Conservation (phyloP, 495 filamentous ascomycete species). For the Tuber umbilicatum region DNA sequence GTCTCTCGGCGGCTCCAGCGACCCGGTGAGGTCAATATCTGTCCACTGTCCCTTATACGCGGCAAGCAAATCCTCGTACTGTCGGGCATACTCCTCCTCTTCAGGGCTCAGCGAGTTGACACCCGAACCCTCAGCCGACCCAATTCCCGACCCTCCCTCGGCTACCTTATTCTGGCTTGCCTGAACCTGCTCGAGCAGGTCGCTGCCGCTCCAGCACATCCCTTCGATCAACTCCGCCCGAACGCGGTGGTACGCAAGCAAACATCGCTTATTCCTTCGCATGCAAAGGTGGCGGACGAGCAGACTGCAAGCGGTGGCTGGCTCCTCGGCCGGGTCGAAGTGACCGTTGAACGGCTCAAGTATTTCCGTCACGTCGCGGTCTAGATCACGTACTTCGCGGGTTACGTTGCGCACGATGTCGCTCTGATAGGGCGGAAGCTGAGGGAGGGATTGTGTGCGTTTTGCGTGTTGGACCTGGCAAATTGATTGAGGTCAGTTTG, state of each 20-base stretch:
- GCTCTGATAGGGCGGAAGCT: slow-evolving; percentile 88
- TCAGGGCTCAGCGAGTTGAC: slow-evolving; percentile 84
- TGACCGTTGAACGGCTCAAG: slow-evolving; percentile 73
- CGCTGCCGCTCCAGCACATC: slow-evolving; percentile 83
- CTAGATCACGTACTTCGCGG: slow-evolving; percentile 87
- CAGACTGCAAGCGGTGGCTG: slow-evolving; percentile 75
- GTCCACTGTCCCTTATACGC: slow-evolving; percentile 99
- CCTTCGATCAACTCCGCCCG: slow-evolving; percentile 88
- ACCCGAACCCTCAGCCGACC: slow-evolving; percentile 37
- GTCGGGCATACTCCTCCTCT: slow-evolving; percentile 91
- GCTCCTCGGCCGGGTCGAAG: slow-evolving; percentile 80
- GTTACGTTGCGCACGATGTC: slow-evolving; percentile 83
- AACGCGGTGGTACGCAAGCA: slow-evolving; percentile 88
- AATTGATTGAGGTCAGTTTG: slow-evolving; percentile 6
- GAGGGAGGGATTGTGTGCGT: slow-evolving; percentile 77
- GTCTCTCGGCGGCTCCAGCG: slow-evolving; percentile 87
- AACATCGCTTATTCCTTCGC: slow-evolving; percentile 91
- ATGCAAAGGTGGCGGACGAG: slow-evolving; percentile 92
- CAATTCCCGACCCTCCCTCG: slow-evolving; percentile 34
- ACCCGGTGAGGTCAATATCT: slow-evolving; percentile 92
- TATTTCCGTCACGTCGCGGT: slow-evolving; percentile 75
- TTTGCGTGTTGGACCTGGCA: slow-evolving; percentile 93
- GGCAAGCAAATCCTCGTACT: slow-evolving; percentile 84
- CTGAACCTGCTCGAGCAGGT: slow-evolving; percentile 55
- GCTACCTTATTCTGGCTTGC: slow-evolving; percentile 45